A percentile compares a stretch with the other conserved stretches of the same genome.
Conservation (phyloP, 805 yeast species). For the Saccharomycopsis fibuligera region DNA sequence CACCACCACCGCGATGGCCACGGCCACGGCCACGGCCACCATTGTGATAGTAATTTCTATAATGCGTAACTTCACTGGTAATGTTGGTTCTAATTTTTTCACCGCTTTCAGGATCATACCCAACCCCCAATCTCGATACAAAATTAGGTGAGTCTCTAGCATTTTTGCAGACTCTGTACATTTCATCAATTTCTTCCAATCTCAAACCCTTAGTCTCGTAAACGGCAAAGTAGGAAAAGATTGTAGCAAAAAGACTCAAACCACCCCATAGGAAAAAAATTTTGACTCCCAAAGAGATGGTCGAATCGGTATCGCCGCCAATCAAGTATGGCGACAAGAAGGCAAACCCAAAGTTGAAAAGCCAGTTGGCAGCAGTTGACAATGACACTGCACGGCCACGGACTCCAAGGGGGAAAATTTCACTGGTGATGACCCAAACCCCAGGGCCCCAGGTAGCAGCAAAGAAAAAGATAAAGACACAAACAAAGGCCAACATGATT, state of each 20-base stretch:
- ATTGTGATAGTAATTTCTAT: neutral
- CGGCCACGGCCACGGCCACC: neutral
- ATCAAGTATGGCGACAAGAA: conserved; percentile 69
- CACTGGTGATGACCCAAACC: conserved; percentile 66
- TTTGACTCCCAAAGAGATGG: conserved; percentile 62
- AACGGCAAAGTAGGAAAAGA: conserved; percentile 59
- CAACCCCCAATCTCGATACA: neutral
- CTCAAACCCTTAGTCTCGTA: conserved; percentile 77
- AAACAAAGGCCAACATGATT: conserved; percentile 57
- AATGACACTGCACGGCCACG: conserved; percentile 73
- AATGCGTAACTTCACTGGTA: neutral
- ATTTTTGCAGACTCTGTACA: conserved; percentile 53
- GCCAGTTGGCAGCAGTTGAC: conserved; percentile 75
- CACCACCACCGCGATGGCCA: too few species aligned
- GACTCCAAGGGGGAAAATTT: conserved; percentile 62
- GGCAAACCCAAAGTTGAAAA: conserved; percentile 71
- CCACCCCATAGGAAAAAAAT: conserved; percentile 82
- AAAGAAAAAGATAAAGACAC: conserved; percentile 67
- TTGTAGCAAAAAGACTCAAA: conserved; percentile 49
- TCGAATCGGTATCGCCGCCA: conserved; percentile 53
- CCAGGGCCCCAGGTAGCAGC: conserved; percentile 83
- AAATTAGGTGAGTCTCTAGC: conserved; percentile 17
- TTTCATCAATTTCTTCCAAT: conserved; percentile 75
- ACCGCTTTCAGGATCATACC: neutral
- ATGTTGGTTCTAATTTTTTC: conserved; percentile 1